A percentile compares a stretch with the other conserved stretches of the same genome.
Evolutionary conservation across 345 rosid genomes (phyloP).

Genomic region (Brassica rapa): DNA sequence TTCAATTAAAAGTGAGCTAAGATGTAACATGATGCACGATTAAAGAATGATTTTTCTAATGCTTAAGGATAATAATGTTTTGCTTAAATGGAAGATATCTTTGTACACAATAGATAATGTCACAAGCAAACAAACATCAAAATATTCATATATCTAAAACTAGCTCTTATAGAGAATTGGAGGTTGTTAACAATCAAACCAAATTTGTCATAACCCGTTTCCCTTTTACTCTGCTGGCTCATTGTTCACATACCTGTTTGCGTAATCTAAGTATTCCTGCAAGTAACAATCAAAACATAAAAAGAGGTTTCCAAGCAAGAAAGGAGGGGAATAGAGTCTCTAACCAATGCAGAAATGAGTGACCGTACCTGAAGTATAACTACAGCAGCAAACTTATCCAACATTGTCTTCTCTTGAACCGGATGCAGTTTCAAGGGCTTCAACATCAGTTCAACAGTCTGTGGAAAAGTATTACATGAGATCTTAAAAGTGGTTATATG

Average conservation of each 20-base stretch:
- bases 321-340: background rate
- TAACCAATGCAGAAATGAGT: conserved; percentile 2
- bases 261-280: conserved; percentile 75
- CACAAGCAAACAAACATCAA: conserved; percentile 9
- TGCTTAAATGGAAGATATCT: background rate
- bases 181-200: background rate
- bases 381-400: conserved; percentile 86
- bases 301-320: background rate
- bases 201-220: background rate
- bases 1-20: conserved; percentile 2
- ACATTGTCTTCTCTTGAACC: conserved; percentile 56
- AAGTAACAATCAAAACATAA: conserved; percentile 24
- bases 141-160: conserved; percentile 8
- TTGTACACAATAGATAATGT: conserved; percentile 4
- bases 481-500: background rate
- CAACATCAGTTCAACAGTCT: conserved; percentile 64
- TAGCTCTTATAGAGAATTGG: background rate
- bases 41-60: background rate
- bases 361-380: conserved; percentile 80
- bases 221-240: conserved; percentile 31
- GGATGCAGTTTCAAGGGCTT: conserved; percentile 65
- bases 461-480: conserved; percentile 29
- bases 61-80: background rate
- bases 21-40: conserved; percentile 13
- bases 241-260: conserved; percentile 46